Evolutionary conservation across 176 grass and related monocot species (phyloP), one percentile per base, ranked within the genome.

Genomic region (Carex pumila): DNA sequence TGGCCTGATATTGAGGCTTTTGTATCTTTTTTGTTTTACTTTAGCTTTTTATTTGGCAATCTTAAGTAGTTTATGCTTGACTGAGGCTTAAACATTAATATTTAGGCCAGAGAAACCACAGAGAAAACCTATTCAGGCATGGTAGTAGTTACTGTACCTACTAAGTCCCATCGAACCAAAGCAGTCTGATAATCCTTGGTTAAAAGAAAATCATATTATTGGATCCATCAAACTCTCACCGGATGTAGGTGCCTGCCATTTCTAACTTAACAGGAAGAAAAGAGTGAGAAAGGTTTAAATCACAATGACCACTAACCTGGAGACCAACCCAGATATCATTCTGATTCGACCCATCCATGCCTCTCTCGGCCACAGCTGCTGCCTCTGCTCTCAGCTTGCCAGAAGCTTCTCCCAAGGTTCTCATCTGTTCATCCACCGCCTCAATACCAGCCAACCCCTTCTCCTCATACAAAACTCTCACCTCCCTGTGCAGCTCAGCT

Each of bases 271-370:
- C 22, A 57, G 25, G 50, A 57, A 78, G 6, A 52, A 78, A 18
- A 56, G 12, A 6, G 22, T 57, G 50, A 78, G 73, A 77, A 31
- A 56, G 12, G 12, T 55, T 22, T 17, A 56, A 56, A 77, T 77
- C 12, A 78, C 6, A 57, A 52, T 78, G 12, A 7, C 10, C 25
- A 83, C 81, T 34, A 65, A 83, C 81, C 88, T 99, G 96, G 12
- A 99, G 89, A 37, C 96, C 93, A 18, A 91, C 88, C 96, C 96
- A 99, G 55, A 99, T 79, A 70, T 95, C 96, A 65, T 99, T 99
- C 89, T 99, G 96, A 89, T 99, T 99, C 58, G 91, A 99, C 61
- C 92, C 91, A 0, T 90, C 67, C 14, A 95, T 61, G 34, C 93
- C 96, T 21, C 85, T 83, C 66, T 99, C 96, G 30, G 94, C 89